phyloP scores from a whole-genome alignment of 768 basidiomycete species.

The Leccinum obscurum region DNA sequence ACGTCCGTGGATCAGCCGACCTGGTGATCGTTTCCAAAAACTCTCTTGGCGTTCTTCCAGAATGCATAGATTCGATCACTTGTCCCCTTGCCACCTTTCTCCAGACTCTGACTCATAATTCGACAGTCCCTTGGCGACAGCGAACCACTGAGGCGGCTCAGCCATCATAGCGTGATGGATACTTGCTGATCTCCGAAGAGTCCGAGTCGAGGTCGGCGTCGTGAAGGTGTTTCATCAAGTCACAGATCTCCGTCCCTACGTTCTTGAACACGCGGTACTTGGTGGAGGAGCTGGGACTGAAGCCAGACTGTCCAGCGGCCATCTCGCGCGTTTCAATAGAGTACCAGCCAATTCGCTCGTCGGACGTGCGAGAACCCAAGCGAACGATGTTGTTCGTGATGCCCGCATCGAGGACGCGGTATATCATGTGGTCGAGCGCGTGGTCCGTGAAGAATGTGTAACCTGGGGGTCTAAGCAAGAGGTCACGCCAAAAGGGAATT shows the following conservation, averaged over 20 bases:
- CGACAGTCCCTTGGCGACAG: slow-evolving; percentile 17
- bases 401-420: slow-evolving; percentile 58
- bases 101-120: slow-evolving; percentile 18
- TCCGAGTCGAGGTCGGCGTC: slow-evolving; percentile 33
- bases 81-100: slow-evolving; percentile 37
- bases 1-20: neutral
- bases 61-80: slow-evolving; percentile 41
- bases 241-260: slow-evolving; percentile 46
- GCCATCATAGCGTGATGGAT: slow-evolving; percentile 45
- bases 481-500: slow-evolving; percentile 54
- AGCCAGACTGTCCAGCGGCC: slow-evolving; percentile 41
- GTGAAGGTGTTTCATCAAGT: slow-evolving; percentile 45
- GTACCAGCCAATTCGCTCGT: slow-evolving; percentile 60
- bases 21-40: slow-evolving; percentile 38
- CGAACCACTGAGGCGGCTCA: slow-evolving; percentile 51
- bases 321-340: slow-evolving; percentile 60
- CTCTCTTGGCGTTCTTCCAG: slow-evolving; percentile 46
- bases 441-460: slow-evolving; percentile 71
- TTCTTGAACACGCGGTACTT: slow-evolving; percentile 43
- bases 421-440: slow-evolving; percentile 72
- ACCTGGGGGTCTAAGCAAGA: slow-evolving; percentile 44
- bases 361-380: slow-evolving; percentile 64
- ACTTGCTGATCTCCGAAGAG: slow-evolving; percentile 40
- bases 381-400: slow-evolving; percentile 69
- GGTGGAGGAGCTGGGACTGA: slow-evolving; percentile 36